phyloP scores from a whole-genome alignment of 106 monocot genomes.

The Acorus calamus region DNA sequence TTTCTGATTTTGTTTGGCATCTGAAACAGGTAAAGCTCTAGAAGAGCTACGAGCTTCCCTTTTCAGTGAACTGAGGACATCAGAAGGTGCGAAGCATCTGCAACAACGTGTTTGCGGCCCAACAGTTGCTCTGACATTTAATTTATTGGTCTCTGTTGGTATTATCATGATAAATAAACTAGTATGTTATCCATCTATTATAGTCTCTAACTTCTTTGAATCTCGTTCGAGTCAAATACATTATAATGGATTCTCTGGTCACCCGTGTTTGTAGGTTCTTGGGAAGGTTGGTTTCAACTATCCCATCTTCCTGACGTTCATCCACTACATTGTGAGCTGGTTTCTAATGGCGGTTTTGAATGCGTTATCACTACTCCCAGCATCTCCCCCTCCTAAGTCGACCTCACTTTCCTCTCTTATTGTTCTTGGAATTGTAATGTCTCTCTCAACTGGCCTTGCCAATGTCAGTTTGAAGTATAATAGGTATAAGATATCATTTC shows the following conservation, averaged over 20 bases:
- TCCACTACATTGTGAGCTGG: conserved; percentile 59
- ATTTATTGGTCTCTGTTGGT: conserved; percentile 57
- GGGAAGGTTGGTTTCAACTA: conserved; percentile 63
- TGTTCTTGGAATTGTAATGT: conserved; percentile 54
- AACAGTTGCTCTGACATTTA: conserved; percentile 46
- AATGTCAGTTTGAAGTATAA: conserved; percentile 74
- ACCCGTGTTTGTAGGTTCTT: conserved; percentile 31
- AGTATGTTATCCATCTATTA: conserved; percentile 11
- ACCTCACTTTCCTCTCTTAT: conserved; percentile 41
- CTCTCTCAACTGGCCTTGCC: conserved; percentile 66
- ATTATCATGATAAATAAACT: conserved; percentile 71
- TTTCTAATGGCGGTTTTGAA: conserved; percentile 56
- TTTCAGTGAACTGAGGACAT: conserved; percentile 44
- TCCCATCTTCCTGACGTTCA: conserved; percentile 62
- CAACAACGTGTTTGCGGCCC: conserved; percentile 64
- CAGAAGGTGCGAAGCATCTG: conserved; percentile 50
- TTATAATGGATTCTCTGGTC: too few species aligned
- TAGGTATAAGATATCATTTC: conserved; percentile 22
- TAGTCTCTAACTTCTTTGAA: too few species aligned
- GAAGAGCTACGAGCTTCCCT: conserved; percentile 49
- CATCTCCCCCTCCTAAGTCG: conserved; percentile 58
- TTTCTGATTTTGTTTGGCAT: background rate
- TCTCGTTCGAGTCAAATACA: too few species aligned
- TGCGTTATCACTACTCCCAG: conserved; percentile 41
- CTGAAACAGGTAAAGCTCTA: conserved; percentile 35